Evolutionary conservation across 2,329 filamentous ascomycete species (phyloP), one percentile per base, ranked within the genome.

Genomic region (Colletotrichum graminicola): DNA sequence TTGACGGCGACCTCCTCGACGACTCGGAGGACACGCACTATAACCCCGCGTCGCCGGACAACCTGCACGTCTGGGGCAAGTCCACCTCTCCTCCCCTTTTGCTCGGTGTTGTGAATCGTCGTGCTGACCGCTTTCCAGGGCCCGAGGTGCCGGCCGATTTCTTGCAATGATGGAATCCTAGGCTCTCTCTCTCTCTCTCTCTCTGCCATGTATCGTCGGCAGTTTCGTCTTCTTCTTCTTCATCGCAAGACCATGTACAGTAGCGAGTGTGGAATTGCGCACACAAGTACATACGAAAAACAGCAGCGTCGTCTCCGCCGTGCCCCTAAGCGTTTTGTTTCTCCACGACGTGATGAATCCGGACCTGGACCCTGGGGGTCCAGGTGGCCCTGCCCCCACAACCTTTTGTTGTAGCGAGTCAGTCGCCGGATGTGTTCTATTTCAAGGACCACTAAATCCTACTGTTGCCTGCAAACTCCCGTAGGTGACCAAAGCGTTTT

Each of bases 1-100:
- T 90, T 21, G 91, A 93, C 77, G 91, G 91, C 1, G 91, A 93
- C 79, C 75, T 91, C 74, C 85, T 93, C 2, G 82, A 88, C 71
- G 83, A 88, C 72, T 86, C 83, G 23, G 84, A 87, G 51, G 85
- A 83, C 26, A 84, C 83, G 5, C 83, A 86, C 73, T 77, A 75
- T 16, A 82, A 77, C 16, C 75, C 79, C 71, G 81, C 82, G 1
- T 79, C 80, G 34, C 82, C 83, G 3, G 84, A 81, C 54, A 83
- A 81, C 43, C 68, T 86, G 51, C 82, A 85, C 72, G 82, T 86
- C 21, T 86, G 84, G 84, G 84, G 84, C 79, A 62, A 76, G 79
- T 74, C 14, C 51, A n/a, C 29, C 32, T 18, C 16, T 6, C 21
- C 18, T 43, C 18, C 8, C 12, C 11, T 18, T 3, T 45, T n/a